Evolutionary conservation across 352 stramenopile genomes (phyloP).

Genomic region (Phytophthora cactorum): DNA sequence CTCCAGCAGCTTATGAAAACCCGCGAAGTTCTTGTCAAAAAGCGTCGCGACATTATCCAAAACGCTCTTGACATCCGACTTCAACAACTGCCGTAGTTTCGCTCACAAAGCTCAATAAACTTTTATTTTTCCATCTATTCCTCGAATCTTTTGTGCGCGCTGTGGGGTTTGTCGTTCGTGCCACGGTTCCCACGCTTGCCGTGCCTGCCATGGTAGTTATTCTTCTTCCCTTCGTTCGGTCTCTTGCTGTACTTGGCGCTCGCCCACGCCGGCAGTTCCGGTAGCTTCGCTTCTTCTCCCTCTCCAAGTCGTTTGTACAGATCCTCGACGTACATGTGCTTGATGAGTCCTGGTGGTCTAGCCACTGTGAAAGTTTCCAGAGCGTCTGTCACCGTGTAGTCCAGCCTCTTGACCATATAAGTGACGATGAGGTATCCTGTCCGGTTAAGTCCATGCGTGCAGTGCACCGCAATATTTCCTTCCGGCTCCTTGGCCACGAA

Average conservation of each 20-base stretch:
- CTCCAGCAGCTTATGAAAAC: constrained; percentile 50
- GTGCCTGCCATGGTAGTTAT: constrained; percentile 1
- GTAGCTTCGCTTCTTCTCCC: constrained; percentile 51
- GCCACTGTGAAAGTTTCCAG: constrained; percentile 68
- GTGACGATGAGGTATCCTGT: constrained; percentile 80
- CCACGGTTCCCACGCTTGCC: not conserved
- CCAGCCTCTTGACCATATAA: constrained; percentile 70
- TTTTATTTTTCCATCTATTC: not conserved
- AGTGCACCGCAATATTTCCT: constrained; percentile 74
- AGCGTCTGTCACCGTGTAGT: constrained; percentile 57
- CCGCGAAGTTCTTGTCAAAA: constrained; percentile 43
- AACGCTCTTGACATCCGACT: constrained; percentile 32
- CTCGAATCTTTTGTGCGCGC: constrained; percentile 12
- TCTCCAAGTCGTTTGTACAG: constrained; percentile 60
- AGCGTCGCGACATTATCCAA: constrained; percentile 52
- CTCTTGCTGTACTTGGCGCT: constrained; percentile 67
- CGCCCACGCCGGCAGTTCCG: constrained; percentile 68
- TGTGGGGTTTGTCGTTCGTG: not conserved
- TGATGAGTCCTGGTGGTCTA: constrained; percentile 78
- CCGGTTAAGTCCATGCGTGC: constrained; percentile 81
- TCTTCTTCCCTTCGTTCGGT: constrained; percentile 6
- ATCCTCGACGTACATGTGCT: constrained; percentile 85
- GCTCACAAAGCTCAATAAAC: not conserved
- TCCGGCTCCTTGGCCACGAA: constrained; percentile 51
- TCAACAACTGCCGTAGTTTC: constrained; percentile 32